Evolutionary conservation across 2,329 filamentous ascomycete species (phyloP).

Genomic region (Rachicladosporium sp.): DNA sequence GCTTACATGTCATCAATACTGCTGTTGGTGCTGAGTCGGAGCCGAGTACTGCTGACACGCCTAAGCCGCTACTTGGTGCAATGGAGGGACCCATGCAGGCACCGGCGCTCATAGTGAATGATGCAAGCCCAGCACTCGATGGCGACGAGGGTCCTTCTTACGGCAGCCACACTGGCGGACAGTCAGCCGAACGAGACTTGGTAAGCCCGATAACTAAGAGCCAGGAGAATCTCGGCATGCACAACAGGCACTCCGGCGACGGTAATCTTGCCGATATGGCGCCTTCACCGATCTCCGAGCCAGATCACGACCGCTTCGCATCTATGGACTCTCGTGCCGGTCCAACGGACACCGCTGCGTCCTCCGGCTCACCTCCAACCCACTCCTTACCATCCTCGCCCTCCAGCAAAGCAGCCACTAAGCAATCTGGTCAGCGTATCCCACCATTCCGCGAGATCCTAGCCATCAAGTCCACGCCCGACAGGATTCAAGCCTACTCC

Average conservation of each 20-base stretch:
- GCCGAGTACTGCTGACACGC: conserved; percentile 3
- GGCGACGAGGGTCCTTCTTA: no score
- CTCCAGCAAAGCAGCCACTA: conserved; percentile 13
- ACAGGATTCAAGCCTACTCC: conserved; percentile 64
- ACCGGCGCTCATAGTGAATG: neutral
- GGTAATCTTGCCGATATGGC: conserved; percentile 9
- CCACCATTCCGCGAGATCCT: conserved; percentile 67
- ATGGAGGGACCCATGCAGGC: conserved; percentile 1
- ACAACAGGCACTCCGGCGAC: neutral
- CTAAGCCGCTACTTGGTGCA: neutral
- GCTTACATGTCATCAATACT: conserved; percentile 32
- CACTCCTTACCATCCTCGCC: neutral
- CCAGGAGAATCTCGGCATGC: conserved; percentile 7
- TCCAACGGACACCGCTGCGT: neutral
- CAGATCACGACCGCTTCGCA: no score
- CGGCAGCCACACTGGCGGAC: neutral
- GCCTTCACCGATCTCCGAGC: conserved; percentile 14
- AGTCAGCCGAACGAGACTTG: neutral
- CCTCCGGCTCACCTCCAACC: no score
- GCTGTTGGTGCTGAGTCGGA: conserved; percentile 4
- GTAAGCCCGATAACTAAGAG: conserved; percentile 12
- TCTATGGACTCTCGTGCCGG: no score
- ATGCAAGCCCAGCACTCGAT: neutral
- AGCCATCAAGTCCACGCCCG: conserved; percentile 48
- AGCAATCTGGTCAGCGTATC: conserved; percentile 19